phyloP scores from a whole-genome alignment of 257 asterid genomes.

The Nicotiana obtusifolia region DNA sequence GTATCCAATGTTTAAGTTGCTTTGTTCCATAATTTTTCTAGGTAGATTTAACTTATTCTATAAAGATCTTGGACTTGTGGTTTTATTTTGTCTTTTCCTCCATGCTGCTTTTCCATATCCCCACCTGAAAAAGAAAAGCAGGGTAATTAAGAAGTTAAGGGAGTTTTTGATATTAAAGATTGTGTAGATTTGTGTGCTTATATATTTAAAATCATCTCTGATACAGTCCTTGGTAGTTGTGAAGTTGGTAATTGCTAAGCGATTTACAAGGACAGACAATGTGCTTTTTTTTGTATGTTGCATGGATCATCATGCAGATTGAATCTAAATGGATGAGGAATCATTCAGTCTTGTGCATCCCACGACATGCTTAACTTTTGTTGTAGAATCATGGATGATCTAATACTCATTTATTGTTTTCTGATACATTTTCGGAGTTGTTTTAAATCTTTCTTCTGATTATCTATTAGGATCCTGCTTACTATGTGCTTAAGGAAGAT shows the following conservation, averaged over 20 bases:
- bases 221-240: background rate
- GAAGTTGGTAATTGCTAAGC: background rate
- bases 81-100: background rate
- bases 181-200: background rate
- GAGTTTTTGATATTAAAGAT: background rate
- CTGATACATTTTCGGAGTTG: conserved; percentile 6
- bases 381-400: background rate
- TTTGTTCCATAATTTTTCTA: background rate
- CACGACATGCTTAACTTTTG: background rate
- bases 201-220: background rate
- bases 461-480: conserved; percentile 67
- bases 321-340: background rate
- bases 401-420: background rate
- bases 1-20: background rate
- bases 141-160: background rate
- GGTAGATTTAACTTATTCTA: background rate
- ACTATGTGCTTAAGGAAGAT: conserved; percentile 76
- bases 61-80: background rate
- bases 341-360: background rate
- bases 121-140: background rate
- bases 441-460: conserved; percentile 19
- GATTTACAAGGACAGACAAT: background rate
- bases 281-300: background rate
- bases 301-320: background rate
- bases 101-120: background rate